A percentile compares a stretch with the other conserved stretches of the same genome.
Evolutionary conservation across 2,329 filamentous ascomycete species (phyloP).

Genomic region (Cladophialophora chaetospira): DNA sequence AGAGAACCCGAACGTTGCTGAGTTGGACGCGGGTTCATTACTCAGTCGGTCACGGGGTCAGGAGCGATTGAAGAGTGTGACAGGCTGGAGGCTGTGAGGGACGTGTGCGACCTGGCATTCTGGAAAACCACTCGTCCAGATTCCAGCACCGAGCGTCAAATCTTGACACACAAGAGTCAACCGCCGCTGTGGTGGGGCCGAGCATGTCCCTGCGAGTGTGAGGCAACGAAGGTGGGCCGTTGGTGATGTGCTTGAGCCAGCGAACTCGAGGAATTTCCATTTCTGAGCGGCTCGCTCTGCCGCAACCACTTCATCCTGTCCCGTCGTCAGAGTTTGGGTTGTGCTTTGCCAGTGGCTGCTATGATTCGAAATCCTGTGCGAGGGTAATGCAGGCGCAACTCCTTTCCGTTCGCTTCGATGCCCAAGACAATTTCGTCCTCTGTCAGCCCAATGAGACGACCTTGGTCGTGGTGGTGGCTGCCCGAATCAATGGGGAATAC

Average conservation of each 20-base stretch:
- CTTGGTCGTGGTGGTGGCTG: constrained; percentile 59
- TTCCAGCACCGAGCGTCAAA: neutral
- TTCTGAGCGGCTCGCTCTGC: neutral
- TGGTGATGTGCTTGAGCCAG: neutral
- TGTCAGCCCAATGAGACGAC: constrained; percentile 56
- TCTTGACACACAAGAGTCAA: neutral
- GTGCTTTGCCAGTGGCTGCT: constrained; percentile 12
- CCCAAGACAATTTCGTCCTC: constrained; percentile 61
- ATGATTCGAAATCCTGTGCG: constrained; percentile 45
- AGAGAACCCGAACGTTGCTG: neutral
- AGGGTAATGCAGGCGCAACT: constrained; percentile 62
- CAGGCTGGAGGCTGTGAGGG: too few relatives aligned
- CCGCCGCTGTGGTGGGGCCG: neutral
- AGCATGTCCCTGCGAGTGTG: neutral
- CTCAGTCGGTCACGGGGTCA: too few relatives aligned
- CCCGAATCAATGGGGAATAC: constrained; percentile 67
- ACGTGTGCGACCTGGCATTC: neutral
- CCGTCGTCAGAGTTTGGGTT: constrained; percentile 22
- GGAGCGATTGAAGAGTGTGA: neutral
- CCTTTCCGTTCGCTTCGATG: constrained; percentile 45
- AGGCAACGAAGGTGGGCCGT: neutral
- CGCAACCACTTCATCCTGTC: neutral
- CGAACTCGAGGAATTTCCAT: neutral
- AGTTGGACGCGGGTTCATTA: too few relatives aligned
- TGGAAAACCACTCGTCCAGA: neutral